Evolutionary conservation across 257 asterid species (phyloP).

Genomic region (Avicennia marina): DNA sequence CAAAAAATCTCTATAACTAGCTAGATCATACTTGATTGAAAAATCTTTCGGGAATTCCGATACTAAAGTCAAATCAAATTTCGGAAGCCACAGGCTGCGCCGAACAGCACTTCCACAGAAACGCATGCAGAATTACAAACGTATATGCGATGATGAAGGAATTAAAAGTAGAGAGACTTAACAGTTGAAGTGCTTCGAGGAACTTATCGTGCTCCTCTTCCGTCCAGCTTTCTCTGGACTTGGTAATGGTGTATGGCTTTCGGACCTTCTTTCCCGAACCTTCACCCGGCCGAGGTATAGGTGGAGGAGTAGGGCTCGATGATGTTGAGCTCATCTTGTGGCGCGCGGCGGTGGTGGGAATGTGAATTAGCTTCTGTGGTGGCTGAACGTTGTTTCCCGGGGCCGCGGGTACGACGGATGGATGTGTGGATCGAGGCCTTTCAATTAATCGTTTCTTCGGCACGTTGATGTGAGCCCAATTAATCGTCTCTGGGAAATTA

Average conservation of each 20-base stretch:
- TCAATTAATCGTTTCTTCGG: too few relatives aligned
- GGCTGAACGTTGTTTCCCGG: too few relatives aligned
- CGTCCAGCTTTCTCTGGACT: slow-evolving; percentile 91
- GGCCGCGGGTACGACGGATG: too few relatives aligned
- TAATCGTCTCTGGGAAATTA: too few relatives aligned
- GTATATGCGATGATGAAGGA: neutral
- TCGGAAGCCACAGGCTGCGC: neutral
- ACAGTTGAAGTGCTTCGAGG: slow-evolving; percentile 92
- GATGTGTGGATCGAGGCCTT: too few relatives aligned
- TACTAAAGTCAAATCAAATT: neutral
- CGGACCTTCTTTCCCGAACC: slow-evolving; percentile 60
- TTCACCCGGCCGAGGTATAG: slow-evolving; percentile 25
- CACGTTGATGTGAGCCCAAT: too few relatives aligned
- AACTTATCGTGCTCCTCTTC: slow-evolving; percentile 93
- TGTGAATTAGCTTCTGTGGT: too few relatives aligned
- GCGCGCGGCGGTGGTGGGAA: slow-evolving; percentile 28
- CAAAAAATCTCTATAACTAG: neutral
- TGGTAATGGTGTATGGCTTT: slow-evolving; percentile 83
- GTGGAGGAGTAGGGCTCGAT: slow-evolving; percentile 34
- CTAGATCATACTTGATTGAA: neutral
- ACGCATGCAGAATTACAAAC: neutral
- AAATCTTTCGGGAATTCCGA: neutral
- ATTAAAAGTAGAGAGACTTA: slow-evolving; percentile 17
- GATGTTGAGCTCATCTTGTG: slow-evolving; percentile 38
- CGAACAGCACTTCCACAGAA: neutral